phyloP scores from a whole-genome alignment of 495 filamentous ascomycete species.

The Glutinoglossum americanum region DNA sequence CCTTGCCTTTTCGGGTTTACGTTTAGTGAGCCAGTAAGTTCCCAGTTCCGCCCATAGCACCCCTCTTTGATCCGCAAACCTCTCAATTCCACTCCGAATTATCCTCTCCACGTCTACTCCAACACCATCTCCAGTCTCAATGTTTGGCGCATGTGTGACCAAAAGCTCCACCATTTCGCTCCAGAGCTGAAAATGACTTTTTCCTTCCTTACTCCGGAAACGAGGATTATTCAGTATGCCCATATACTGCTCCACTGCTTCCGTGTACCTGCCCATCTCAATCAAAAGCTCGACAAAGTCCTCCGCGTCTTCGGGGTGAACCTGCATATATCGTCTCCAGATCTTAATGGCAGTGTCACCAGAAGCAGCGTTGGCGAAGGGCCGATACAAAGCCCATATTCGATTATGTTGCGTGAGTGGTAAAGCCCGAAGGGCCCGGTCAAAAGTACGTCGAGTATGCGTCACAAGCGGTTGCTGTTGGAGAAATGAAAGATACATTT shows the following conservation, averaged over 20 bases:
- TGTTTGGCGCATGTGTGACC: constrained; percentile 73
- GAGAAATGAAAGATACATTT: constrained; percentile 87
- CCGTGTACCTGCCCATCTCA: constrained; percentile 66
- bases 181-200: constrained; percentile 93
- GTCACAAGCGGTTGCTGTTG: constrained; percentile 81
- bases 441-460: constrained; percentile 77
- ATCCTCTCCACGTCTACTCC: constrained; percentile 88
- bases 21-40: constrained; percentile 89
- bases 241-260: constrained; percentile 85
- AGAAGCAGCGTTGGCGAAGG: constrained; percentile 82
- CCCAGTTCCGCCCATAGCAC: constrained; percentile 94
- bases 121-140: constrained; percentile 55
- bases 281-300: constrained; percentile 81
- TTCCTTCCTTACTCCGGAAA: constrained; percentile 81
- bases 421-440: constrained; percentile 81
- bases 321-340: constrained; percentile 93
- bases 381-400: constrained; percentile 82
- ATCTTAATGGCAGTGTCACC: constrained; percentile 82
- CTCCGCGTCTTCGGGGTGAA: constrained; percentile 88
- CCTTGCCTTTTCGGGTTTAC: constrained; percentile 74
- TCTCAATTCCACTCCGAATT: constrained; percentile 76
- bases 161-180: constrained; percentile 94
- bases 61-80: constrained; percentile 85
- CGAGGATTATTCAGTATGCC: constrained; percentile 80
- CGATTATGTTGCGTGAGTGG: constrained; percentile 94